Percentiles rank a stretch among this genome's conserved stretches.
These are phyloP conservation scores for Tolypocladium paradoxum DNA, from an alignment of 2,329 filamentous ascomycete genomes.

Conservation along the genomic window DNA sequence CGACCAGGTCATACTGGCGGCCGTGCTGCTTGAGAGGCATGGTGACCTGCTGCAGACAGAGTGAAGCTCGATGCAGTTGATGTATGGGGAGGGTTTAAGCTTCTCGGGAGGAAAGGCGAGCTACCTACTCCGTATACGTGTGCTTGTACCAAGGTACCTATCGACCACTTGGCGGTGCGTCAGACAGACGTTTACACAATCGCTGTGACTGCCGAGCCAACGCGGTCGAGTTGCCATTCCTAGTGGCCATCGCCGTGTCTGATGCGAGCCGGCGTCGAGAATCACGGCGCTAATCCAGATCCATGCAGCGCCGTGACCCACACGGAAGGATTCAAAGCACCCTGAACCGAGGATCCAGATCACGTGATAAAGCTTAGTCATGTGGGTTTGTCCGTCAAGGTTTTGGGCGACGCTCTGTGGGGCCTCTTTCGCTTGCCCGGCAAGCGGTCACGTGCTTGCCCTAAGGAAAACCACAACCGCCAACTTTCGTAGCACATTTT, in stretches of 20 bases:
- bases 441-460: conserved; percentile 28
- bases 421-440: conserved; percentile 13
- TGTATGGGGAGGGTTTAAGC: background rate
- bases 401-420: background rate
- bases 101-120: background rate
- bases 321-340: background rate
- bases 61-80: background rate
- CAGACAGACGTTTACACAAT: background rate
- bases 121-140: background rate
- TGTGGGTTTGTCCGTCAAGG: background rate
- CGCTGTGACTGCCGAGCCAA: background rate
- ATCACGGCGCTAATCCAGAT: background rate
- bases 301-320: background rate
- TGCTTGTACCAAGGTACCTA: too few relatives aligned
- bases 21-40: conserved; percentile 40
- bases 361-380: conserved; percentile 1
- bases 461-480: conserved; percentile 31
- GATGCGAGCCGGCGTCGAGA: background rate
- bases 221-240: background rate
- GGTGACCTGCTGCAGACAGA: background rate
- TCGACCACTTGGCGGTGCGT: background rate
- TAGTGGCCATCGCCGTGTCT: background rate
- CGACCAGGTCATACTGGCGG: conserved; percentile 45
- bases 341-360: background rate
- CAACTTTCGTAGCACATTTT: conserved; percentile 21